Conservation (phyloP, 192 early-diverging fungal genomes). For the Geosiphon pyriformis region DNA sequence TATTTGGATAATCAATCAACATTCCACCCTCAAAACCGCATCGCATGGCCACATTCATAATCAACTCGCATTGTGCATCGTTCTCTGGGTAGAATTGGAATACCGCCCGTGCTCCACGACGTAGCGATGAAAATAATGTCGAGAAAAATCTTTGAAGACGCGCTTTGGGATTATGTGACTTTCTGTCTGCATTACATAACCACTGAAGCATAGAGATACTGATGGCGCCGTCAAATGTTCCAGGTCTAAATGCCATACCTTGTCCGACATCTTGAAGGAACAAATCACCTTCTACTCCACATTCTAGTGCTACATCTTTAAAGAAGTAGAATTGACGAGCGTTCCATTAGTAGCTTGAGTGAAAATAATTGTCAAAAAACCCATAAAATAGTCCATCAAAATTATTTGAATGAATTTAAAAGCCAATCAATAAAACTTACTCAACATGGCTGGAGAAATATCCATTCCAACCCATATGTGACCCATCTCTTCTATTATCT, state of each 20-base stretch:
- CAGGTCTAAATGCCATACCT: slow-evolving; percentile 88
- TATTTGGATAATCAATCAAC: slow-evolving; percentile 94
- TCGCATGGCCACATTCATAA: slow-evolving; percentile 79
- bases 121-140: slow-evolving; percentile 83
- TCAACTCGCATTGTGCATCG: slow-evolving; percentile 88
- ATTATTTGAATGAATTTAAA: too few species aligned
- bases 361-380: too few species aligned
- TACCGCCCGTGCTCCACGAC: slow-evolving; percentile 84
- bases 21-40: slow-evolving; percentile 96
- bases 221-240: slow-evolving; percentile 94
- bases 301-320: slow-evolving; percentile 79
- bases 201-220: slow-evolving; percentile 95
- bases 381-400: too few species aligned
- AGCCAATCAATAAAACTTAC: slow-evolving; percentile 25
- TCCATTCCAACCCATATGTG: slow-evolving; percentile 97
- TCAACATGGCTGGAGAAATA: slow-evolving; percentile 89
- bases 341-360: too few species aligned
- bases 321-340: slow-evolving; percentile 11
- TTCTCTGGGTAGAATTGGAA: slow-evolving; percentile 99
- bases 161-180: slow-evolving; percentile 76
- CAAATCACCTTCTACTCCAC: slow-evolving; percentile 92
- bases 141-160: slow-evolving; percentile 87
- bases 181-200: slow-evolving; percentile 97
- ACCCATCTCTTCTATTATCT: slow-evolving; percentile 91
- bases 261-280: slow-evolving; percentile 95